These are phyloP conservation scores for Platanthera zijinensis DNA, from an alignment of 106 monocot species.

Conservation along the genomic window DNA sequence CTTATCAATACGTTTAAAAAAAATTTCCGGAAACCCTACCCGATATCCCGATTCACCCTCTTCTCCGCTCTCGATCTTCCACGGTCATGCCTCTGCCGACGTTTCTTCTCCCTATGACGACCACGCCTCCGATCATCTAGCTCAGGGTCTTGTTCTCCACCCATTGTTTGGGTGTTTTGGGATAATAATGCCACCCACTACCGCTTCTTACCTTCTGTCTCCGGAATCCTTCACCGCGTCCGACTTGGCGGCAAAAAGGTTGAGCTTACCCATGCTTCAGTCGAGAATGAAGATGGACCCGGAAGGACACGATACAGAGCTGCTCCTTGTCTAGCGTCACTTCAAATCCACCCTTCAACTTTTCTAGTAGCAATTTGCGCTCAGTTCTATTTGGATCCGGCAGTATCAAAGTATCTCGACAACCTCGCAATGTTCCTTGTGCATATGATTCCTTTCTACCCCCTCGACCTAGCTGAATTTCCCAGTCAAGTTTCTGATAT, in stretches of 20 bases:
- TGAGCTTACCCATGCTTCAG: constrained; percentile 64
- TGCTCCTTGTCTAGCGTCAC: constrained; percentile 48
- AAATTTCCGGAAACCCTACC: too few relatives aligned
- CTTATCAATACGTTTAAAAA: too few relatives aligned
- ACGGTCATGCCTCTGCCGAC: too few relatives aligned
- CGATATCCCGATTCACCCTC: too few relatives aligned
- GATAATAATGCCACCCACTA: constrained; percentile 2
- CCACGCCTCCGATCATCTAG: too few relatives aligned
- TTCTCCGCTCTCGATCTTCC: too few relatives aligned
- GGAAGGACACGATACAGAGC: constrained; percentile 65
- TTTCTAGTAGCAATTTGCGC: constrained; percentile 47
- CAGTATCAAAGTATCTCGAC: constrained; percentile 54
- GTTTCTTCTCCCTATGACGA: too few relatives aligned
- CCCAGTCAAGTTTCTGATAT: constrained; percentile 43
- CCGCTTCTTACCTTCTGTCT: constrained; percentile 17
- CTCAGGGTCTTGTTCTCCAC: too few relatives aligned
- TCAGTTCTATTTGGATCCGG: constrained; percentile 41
- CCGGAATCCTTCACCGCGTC: constrained; percentile 54
- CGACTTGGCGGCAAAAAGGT: constrained; percentile 24
- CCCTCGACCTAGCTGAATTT: constrained; percentile 27
- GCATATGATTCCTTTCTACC: constrained; percentile 76
- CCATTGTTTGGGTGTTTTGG: too few relatives aligned
- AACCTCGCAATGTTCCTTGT: constrained; percentile 76
- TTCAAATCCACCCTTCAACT: constrained; percentile 76
- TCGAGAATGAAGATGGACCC: constrained; percentile 97